Conservation (phyloP, 768 basidiomycete species). For the Cyclocybe aegerita region DNA sequence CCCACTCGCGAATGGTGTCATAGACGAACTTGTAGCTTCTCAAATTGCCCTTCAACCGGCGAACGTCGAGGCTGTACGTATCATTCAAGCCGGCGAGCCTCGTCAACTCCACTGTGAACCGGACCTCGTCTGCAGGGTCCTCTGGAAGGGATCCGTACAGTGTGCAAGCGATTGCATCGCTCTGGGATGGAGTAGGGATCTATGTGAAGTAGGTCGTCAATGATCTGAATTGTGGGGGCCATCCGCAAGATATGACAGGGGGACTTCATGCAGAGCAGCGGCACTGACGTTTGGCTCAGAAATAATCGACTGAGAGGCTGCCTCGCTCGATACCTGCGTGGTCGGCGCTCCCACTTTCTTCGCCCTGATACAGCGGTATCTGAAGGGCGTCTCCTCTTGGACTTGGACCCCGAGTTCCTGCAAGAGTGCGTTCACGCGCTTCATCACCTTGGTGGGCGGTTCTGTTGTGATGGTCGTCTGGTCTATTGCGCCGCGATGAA, state of each 20-base stretch:
- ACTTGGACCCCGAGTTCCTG: constrained; percentile 81
- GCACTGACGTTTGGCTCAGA: no score
- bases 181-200: background rate
- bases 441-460: constrained; percentile 75
- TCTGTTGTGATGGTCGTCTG: constrained; percentile 78
- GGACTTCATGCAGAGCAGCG: no score
- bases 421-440: constrained; percentile 66
- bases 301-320: no score
- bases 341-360: constrained; percentile 32
- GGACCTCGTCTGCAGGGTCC: constrained; percentile 88
- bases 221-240: no score
- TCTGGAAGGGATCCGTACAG: constrained; percentile 66
- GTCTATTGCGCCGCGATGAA: constrained; percentile 89
- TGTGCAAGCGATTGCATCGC: constrained; percentile 17
- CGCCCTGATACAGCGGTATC: constrained; percentile 73
- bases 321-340: background rate
- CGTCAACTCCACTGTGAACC: constrained; percentile 91
- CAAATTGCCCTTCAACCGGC: constrained; percentile 83
- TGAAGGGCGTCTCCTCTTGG: constrained; percentile 78
- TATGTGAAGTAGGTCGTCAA: no score
- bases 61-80: constrained; percentile 86
- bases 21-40: constrained; percentile 85
- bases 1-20: constrained; percentile 47
- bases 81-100: constrained; percentile 78
- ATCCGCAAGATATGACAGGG: no score